Conservation (phyloP, 1,284 basidiomycete genomes). For the Sanghuangporus baumii region DNA sequence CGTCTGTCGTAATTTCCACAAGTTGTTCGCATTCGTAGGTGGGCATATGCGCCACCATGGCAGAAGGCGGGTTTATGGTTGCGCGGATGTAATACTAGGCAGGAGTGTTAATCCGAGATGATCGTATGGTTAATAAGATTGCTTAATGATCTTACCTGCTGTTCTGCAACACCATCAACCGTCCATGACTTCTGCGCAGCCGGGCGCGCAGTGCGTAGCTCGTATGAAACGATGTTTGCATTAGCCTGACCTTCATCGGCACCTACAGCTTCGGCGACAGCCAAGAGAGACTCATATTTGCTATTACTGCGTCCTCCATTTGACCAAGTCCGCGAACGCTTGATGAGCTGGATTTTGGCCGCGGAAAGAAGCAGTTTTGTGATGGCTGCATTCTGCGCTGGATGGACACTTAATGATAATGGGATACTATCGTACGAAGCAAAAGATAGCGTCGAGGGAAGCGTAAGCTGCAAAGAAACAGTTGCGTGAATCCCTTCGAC, state of each 20-base stretch:
- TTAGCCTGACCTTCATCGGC: slow-evolving; percentile 25
- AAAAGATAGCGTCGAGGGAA: slow-evolving; percentile 33
- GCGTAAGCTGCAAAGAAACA: slow-evolving; percentile 29
- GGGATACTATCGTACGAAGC: slow-evolving; percentile 39
- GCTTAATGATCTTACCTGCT: slow-evolving; percentile 24
- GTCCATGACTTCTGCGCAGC: slow-evolving; percentile 29
- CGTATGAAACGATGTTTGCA: slow-evolving; percentile 22
- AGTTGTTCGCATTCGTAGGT: slow-evolving; percentile 34
- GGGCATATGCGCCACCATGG: slow-evolving; percentile 32
- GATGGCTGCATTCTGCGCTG: slow-evolving; percentile 32
- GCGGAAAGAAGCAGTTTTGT: slow-evolving; percentile 31
- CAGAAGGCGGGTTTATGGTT: slow-evolving; percentile 30
- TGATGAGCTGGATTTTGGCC: slow-evolving; percentile 36
- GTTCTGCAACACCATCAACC: slow-evolving; percentile 23
- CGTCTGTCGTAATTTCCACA: slow-evolving; percentile 38
- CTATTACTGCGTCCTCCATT: slow-evolving; percentile 23
- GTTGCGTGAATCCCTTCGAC: background rate
- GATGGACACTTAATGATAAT: slow-evolving; percentile 34
- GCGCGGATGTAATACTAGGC: slow-evolving; percentile 36
- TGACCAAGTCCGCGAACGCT: slow-evolving; percentile 29
- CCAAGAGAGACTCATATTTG: slow-evolving; percentile 24
- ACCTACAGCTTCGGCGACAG: slow-evolving; percentile 23
- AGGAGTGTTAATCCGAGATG: background rate
- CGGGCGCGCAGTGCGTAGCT: slow-evolving; percentile 25
- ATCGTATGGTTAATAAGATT: background rate